Base-by-base conservation (phyloP, 495 filamentous ascomycete genomes). In the Aspergillus haitiensis region DNA sequence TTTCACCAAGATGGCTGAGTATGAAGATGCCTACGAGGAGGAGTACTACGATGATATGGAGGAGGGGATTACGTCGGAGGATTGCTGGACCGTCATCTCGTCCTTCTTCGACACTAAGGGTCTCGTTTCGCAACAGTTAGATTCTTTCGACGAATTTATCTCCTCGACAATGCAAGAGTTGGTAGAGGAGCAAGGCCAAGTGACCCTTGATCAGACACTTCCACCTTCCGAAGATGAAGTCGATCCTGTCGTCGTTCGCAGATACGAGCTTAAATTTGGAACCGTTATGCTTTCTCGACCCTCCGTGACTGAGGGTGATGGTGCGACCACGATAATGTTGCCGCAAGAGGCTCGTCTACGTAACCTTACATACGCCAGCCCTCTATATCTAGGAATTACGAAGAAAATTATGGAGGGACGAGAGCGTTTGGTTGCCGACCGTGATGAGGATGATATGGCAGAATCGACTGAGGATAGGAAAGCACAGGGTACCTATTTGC, bases 91-190 rank as follows among this genome's bases (percentile, higher is more conserved):
- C 47, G 95, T 98, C 67, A 97, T 99, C 70, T 89, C 88, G 32
- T 88, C 95, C 1, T 98, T 97, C 78, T 98, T 99, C 76, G 91
- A 97, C 60, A 78, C 80, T 47, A 97, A 97, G 76, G 93, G 95
- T 66, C 83, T 99, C 18, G 95, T 98, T 10, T 96, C 95, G 4
- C 95, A 98, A 71, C 94, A 99, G 77, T 83, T 98, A 59, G 93
- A 98, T 71, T 99, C 94, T 3, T 99, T 96, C 79, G 90, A 99
- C 77, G 92, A 97, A 69, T 99, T 99, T 68, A 88, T 93, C 49
- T 83, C 84, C 36, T 90, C 88, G 4, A 97, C 94, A 0, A 93
- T 98, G 78, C 91, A 96, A 64, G 90, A 96, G 61, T 82, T 98
- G 55, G 86, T 98, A 31, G 85, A 89, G 56, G 94, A 98, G 70